Evolutionary conservation across 352 stramenopile genomes (phyloP).

Genomic region (Globisporangium paddicum): DNA sequence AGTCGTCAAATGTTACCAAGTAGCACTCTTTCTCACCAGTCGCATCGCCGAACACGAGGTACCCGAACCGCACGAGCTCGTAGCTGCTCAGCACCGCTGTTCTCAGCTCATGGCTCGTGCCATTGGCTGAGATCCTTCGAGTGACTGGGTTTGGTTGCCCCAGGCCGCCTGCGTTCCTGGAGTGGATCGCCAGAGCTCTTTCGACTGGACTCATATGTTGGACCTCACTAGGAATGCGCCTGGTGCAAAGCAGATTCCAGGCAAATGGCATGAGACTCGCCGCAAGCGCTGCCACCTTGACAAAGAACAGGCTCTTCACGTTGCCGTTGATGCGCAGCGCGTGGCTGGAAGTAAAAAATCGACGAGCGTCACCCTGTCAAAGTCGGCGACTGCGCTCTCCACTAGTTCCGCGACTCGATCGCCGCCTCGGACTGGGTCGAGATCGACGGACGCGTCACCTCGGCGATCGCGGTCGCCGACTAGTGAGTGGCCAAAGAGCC

Average conservation of each 20-base stretch:
- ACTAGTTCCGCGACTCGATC: too few species aligned
- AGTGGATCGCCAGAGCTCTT: neutral
- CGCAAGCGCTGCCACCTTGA: neutral
- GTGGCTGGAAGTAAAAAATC: constrained; percentile 3
- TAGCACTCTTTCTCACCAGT: neutral
- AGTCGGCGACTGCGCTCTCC: neutral
- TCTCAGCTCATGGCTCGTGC: neutral
- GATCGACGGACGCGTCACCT: too few species aligned
- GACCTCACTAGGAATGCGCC: neutral
- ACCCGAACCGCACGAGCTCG: neutral
- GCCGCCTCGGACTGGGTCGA: too few species aligned
- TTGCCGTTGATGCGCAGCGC: neutral
- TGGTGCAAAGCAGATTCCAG: neutral
- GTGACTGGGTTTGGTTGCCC: neutral
- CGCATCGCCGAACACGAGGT: neutral
- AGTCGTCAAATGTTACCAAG: neutral
- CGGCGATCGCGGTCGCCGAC: too few species aligned
- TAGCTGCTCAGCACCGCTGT: neutral
- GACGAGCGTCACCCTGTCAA: neutral
- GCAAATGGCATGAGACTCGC: neutral
- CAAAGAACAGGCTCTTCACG: neutral
- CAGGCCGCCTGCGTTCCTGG: neutral
- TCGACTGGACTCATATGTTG: neutral
- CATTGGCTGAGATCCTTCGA: neutral
- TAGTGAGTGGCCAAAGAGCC: constrained; percentile 18